phyloP scores from a whole-genome alignment of 192 early-diverging fungal genomes.

The Rhizophagus clarus region DNA sequence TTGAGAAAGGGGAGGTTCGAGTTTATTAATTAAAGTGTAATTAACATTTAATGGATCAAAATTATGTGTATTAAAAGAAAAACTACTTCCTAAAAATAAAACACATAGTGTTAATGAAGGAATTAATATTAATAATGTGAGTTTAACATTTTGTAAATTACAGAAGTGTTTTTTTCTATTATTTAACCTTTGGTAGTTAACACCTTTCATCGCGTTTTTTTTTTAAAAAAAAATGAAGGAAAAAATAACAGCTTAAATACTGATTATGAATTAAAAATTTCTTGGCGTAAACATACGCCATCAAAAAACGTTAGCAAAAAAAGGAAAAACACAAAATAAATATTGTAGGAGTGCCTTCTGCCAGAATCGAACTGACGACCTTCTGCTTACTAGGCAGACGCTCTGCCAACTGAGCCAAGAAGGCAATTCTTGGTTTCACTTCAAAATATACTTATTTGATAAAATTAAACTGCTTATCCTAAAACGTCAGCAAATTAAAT shows the following conservation, averaged over 20 bases:
- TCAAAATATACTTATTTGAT: no score
- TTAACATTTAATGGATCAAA: not conserved
- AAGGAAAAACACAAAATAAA: not conserved
- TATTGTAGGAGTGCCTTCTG: not conserved
- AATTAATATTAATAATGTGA: not conserved
- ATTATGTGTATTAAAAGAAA: not conserved
- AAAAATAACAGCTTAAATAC: not conserved
- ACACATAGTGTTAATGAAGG: not conserved
- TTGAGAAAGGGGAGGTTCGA: not conserved
- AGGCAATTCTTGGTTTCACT: not conserved
- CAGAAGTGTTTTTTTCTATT: not conserved
- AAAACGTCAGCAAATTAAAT: no score
- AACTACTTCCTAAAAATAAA: not conserved
- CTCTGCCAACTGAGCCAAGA: constrained; percentile 26
- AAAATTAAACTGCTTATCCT: no score
- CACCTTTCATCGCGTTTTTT: not conserved
- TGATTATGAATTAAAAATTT: no score
- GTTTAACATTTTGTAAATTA: not conserved
- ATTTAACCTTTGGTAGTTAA: not conserved
- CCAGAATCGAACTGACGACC: constrained; percentile 17
- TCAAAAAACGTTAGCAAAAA: not conserved
- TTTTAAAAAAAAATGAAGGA: not conserved
- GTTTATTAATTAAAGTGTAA: not conserved
- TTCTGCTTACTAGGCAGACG: constrained; percentile 26
- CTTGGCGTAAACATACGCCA: no score